Conservation (phyloP, 495 filamentous ascomycete species). For the Choiromyces venosus region DNA sequence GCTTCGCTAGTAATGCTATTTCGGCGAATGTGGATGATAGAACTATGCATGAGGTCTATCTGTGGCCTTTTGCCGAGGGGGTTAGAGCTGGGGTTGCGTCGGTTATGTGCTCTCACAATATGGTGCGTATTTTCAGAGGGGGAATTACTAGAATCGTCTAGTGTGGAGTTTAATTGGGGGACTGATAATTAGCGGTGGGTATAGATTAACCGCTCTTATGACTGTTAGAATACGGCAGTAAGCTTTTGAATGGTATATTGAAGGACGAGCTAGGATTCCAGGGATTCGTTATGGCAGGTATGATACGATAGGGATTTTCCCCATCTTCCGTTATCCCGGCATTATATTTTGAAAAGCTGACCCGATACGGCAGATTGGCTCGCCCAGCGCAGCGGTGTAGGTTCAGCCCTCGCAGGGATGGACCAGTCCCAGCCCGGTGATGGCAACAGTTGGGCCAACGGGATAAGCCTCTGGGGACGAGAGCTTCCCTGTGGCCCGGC, state of each 20-base stretch:
- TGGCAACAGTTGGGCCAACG: constrained; percentile 48
- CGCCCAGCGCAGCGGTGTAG: constrained; percentile 67
- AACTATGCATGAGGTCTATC: constrained; percentile 69
- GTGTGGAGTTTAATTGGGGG: background rate
- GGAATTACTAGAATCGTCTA: background rate
- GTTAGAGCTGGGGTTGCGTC: constrained; percentile 65
- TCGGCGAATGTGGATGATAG: constrained; percentile 58
- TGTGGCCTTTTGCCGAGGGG: constrained; percentile 73
- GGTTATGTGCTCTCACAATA: constrained; percentile 70
- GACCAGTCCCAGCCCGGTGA: constrained; percentile 77
- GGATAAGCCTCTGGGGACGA: constrained; percentile 61
- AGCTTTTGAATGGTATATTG: constrained; percentile 62
- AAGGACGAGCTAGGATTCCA: constrained; percentile 79
- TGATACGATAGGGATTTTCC: background rate
- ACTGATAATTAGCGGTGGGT: background rate
- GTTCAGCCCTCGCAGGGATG: constrained; percentile 64
- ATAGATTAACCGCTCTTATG: constrained; percentile 65
- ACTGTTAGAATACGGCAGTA: constrained; percentile 65
- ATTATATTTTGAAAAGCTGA: constrained; percentile 2
- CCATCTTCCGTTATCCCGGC: background rate
- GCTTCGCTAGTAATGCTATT: constrained; percentile 11
- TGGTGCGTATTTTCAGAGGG: constrained; percentile 46
- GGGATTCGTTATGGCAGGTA: constrained; percentile 51
- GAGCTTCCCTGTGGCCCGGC: constrained; percentile 65
- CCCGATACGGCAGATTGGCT: constrained; percentile 66